Conservation (phyloP, 352 stramenopile species). For the Blastocystis sp. region DNA sequence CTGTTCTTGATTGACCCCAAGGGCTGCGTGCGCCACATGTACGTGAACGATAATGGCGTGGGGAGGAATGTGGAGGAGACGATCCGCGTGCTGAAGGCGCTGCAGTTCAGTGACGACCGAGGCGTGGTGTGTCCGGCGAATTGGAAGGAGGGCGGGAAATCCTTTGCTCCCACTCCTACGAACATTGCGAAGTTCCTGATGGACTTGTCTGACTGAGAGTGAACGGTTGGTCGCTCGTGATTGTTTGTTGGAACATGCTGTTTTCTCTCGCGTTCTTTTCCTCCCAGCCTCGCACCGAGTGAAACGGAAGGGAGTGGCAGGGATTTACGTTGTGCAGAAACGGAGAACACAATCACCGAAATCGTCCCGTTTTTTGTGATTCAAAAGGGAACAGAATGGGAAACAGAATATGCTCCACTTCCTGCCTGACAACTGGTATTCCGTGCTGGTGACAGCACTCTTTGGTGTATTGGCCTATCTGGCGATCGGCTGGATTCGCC, state of each 20-base stretch:
- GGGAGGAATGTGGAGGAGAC: conserved; percentile 87
- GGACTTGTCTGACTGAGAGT: too few relatives aligned
- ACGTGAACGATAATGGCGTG: conserved; percentile 85
- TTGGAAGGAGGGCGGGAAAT: conserved; percentile 77
- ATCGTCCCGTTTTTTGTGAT: not conserved
- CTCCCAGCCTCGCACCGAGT: too few relatives aligned
- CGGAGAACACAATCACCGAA: too few relatives aligned
- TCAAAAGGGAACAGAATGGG: not conserved
- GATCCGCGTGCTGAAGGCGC: conserved; percentile 85
- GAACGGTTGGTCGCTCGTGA: too few relatives aligned
- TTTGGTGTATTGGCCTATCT: conserved; percentile 10
- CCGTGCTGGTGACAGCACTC: conserved; percentile 2
- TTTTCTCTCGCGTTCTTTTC: too few relatives aligned
- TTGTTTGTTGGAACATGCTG: too few relatives aligned
- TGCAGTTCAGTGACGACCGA: conserved; percentile 87
- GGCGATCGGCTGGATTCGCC: conserved; percentile 2
- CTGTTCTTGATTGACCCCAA: conserved; percentile 88
- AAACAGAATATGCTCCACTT: conserved; percentile 14
- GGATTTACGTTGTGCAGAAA: too few relatives aligned
- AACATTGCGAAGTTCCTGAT: not conserved
- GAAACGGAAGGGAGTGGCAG: not conserved
- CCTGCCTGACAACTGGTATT: conserved; percentile 12
- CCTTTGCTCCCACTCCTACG: not conserved
- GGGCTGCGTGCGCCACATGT: conserved; percentile 82
- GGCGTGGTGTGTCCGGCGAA: conserved; percentile 85